phyloP scores from a whole-genome alignment of 805 yeast species.

The Pichia manshurica region DNA sequence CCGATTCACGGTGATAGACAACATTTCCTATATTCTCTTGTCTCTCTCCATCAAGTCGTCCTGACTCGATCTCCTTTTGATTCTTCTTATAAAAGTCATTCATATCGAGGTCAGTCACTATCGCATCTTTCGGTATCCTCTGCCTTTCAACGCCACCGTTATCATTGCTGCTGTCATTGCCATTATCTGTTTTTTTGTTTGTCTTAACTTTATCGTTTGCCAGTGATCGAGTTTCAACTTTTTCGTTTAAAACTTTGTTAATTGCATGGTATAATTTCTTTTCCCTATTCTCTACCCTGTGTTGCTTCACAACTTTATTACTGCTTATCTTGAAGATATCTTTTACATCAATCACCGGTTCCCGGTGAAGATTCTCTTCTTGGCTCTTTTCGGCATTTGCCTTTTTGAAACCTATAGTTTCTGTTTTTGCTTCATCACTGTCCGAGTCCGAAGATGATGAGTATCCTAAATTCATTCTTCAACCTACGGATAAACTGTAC shows the following conservation, averaged over 20 bases:
- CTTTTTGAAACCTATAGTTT: background rate
- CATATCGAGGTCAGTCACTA: conserved; percentile 33
- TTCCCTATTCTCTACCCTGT: background rate
- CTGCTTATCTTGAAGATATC: background rate
- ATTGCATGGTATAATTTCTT: background rate
- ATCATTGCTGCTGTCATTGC: too few relatives aligned
- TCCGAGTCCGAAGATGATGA: conserved; percentile 14
- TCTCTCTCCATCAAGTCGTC: conserved; percentile 28
- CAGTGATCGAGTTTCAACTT: background rate
- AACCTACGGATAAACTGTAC: too few relatives aligned
- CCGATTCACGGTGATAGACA: conserved; percentile 2
- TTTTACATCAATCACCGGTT: too few relatives aligned
- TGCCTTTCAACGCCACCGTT: too few relatives aligned
- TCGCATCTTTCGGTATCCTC: conserved; percentile 9
- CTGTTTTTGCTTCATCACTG: background rate
- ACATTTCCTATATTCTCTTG: conserved; percentile 9
- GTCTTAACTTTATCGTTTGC: background rate
- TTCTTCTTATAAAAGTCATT: conserved; percentile 34
- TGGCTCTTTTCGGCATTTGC: background rate
- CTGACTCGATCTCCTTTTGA: conserved; percentile 26
- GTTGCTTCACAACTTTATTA: background rate
- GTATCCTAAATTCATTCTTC: conserved; percentile 10
- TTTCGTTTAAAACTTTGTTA: background rate
- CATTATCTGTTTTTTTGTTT: background rate
- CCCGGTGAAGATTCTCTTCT: too few relatives aligned